Base-by-base conservation (phyloP, 352 stramenopile genomes). In the Phytophthora kernoviae region DNA sequence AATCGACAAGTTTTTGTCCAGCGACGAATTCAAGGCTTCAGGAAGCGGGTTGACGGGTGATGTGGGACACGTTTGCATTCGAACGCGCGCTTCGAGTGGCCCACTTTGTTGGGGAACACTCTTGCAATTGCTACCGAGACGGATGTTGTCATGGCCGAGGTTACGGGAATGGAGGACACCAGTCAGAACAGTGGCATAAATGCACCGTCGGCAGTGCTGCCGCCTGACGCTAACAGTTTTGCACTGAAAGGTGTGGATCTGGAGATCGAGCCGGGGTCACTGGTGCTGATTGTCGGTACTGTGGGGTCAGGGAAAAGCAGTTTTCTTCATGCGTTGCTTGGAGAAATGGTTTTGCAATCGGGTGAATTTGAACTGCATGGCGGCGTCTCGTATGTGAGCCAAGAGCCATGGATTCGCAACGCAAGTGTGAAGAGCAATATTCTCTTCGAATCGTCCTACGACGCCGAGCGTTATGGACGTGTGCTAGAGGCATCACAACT, bases 361-460 rank as follows among this genome's bases (percentile, higher is more conserved):
- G 68, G 73, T 12, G 6, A 47, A 50, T 21, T n/a, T 22, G 2
- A 63, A 7, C 46, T 77, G 30, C 70, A n/a, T 5, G 76, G 73
- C 1, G 46, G 37, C 1, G 49, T 86, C 7, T 81, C 91, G 37
- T 97, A 96, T 67, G 89, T 78, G 46, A 79, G 83, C 24, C 94
- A 98, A 69, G 75, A 93, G 39, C 59, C 92, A 27, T 98, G 89
- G 87, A 97, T 98, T 53, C 70, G 93, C 20, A 96, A 98, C 59
- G 58, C 75, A n/a, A 96, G 86, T 18, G 60, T 98, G 11, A 61
- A 73, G n/a, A 82, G 96, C 50, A 77, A 73, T 43, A 70, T 76
- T 40, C 34, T 73, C 17, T 77, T 77, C 36, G 66, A 65, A 20
- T 56, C 66, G 11, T 3, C 40, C 1, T 53, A 65, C 20, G 48